Evolutionary conservation across 148 eudicot genomes (phyloP).

Genomic region (Euryodendron excelsum): DNA sequence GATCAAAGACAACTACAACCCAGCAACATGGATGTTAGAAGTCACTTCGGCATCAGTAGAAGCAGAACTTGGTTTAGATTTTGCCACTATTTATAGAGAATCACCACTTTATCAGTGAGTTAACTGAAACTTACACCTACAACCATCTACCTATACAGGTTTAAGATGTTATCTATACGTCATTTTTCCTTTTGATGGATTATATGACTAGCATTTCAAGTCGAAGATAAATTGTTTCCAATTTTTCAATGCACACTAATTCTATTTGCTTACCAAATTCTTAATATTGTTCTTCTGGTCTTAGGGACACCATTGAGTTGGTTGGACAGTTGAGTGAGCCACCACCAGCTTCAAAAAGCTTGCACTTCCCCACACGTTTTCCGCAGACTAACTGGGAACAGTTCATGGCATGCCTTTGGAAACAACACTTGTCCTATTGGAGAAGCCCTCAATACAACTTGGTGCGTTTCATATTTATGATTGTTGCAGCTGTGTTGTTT

Average conservation of each 20-base stretch:
- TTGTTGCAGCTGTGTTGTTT: slow-evolving; percentile 25
- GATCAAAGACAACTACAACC: slow-evolving; percentile 46
- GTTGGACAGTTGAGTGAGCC: slow-evolving; percentile 32
- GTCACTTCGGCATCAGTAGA: slow-evolving; percentile 35
- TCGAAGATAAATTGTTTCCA: background rate
- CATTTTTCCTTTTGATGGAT: background rate
- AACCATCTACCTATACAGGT: background rate
- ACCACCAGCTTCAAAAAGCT: slow-evolving; percentile 24
- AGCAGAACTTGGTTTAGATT: slow-evolving; percentile 35
- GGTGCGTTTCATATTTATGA: slow-evolving; percentile 28
- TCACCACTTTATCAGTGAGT: slow-evolving; percentile 37
- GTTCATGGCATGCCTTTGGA: slow-evolving; percentile 56
- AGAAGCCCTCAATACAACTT: slow-evolving; percentile 51
- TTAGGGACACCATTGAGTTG: slow-evolving; percentile 17
- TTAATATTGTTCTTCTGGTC: slow-evolving; percentile 1
- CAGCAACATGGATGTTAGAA: slow-evolving; percentile 64
- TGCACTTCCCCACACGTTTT: slow-evolving; percentile 39
- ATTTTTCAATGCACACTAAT: background rate
- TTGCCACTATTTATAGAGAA: slow-evolving; percentile 31
- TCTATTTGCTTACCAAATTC: background rate
- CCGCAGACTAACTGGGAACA: slow-evolving; percentile 39
- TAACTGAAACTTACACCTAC: background rate
- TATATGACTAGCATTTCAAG: slow-evolving; percentile 23
- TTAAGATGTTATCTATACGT: background rate
- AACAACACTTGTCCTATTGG: slow-evolving; percentile 59